Percentiles rank a stretch among this genome's conserved stretches.
Conservation (phyloP, 2,329 filamentous ascomycete species). For the Fusarium sp. region DNA sequence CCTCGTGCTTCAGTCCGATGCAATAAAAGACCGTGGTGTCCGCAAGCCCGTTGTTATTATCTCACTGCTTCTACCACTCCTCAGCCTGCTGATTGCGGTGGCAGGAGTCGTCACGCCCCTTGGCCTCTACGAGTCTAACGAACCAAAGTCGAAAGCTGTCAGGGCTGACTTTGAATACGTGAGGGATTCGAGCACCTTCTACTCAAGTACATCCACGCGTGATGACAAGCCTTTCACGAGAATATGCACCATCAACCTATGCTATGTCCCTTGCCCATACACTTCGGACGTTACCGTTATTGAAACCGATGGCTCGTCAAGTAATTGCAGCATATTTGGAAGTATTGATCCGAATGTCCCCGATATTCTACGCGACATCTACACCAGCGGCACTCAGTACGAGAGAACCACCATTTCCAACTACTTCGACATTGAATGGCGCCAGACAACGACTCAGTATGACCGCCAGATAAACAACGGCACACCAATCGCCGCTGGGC, state of each 20-base stretch:
- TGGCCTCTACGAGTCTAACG: constrained; percentile 19
- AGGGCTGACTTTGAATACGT: constrained; percentile 10
- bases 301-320: not conserved
- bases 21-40: constrained; percentile 7
- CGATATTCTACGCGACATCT: constrained; percentile 11
- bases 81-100: constrained; percentile 5
- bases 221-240: constrained; percentile 10
- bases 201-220: constrained; percentile 7
- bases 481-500: constrained; percentile 1
- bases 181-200: constrained; percentile 16
- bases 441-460: constrained; percentile 11
- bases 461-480: constrained; percentile 4
- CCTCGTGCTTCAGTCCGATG: constrained; percentile 13
- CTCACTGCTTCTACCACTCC: constrained; percentile 3
- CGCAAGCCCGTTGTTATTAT: constrained; percentile 5
- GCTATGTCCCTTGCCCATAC: constrained; percentile 15
- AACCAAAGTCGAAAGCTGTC: not conserved
- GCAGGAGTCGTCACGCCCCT: constrained; percentile 22
- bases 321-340: not conserved
- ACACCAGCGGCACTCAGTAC: constrained; percentile 12
- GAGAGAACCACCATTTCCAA: constrained; percentile 16
- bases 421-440: constrained; percentile 27
- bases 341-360: constrained; percentile 11
- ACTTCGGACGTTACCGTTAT: constrained; percentile 8
- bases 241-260: not conserved